phyloP scores from a whole-genome alignment of 83 land plant genomes.

The Larix sibirica region DNA sequence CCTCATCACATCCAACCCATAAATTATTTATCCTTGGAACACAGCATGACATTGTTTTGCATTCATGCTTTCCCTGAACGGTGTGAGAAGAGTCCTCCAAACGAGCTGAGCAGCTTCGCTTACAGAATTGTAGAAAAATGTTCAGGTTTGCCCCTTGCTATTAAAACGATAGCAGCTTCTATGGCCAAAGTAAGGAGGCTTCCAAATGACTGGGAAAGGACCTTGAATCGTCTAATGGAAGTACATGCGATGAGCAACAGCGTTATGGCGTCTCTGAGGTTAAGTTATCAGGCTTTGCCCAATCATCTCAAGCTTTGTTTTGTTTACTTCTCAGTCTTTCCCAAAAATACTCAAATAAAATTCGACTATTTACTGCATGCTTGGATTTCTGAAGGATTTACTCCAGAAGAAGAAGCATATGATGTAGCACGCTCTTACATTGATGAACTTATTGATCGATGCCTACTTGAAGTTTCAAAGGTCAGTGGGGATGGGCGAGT shows the following conservation, averaged over 20 bases:
- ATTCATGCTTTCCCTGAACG: not conserved
- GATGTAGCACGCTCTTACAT: not conserved
- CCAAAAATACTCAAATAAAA: not conserved
- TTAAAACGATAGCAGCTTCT: not conserved
- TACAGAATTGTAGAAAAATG: not conserved
- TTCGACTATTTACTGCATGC: not conserved
- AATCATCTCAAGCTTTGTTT: slow-evolving; percentile 10
- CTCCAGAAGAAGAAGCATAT: not conserved
- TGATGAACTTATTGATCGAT: not conserved
- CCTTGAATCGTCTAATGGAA: not conserved
- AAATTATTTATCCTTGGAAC: not conserved
- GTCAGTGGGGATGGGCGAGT: not conserved
- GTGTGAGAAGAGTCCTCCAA: not conserved
- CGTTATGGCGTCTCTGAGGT: not conserved
- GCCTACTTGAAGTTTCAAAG: not conserved
- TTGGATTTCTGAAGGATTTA: slow-evolving; percentile 1
- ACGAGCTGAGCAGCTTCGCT: not conserved
- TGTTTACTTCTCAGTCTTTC: not conserved
- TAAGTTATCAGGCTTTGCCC: not conserved
- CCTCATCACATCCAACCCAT: not conserved
- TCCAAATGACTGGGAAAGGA: not conserved
- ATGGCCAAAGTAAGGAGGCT: not conserved
- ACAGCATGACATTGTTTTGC: not conserved
- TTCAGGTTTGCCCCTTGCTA: not conserved
- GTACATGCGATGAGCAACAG: not conserved